Base-by-base conservation (phyloP, 163 green algal species). In the Trebouxiophyceae sp. region DNA sequence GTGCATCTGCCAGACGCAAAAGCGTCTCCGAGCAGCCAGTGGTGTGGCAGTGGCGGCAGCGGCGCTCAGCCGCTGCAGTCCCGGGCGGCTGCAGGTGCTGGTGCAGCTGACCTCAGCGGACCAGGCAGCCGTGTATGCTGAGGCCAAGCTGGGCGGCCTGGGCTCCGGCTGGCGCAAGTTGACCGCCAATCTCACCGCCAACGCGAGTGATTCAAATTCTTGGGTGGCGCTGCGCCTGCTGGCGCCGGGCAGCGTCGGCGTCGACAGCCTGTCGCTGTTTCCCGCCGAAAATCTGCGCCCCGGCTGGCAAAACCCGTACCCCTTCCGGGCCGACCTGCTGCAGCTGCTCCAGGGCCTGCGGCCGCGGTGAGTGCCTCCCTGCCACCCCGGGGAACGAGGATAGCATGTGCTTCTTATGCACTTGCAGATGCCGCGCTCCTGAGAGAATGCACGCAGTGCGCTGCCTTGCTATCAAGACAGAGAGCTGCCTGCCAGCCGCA, bases 261-360 rank as follows among this genome's bases (percentile, higher is more conserved):
- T 87, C 16, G 69, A 76, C 57, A 54, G 61, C 24, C 57, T 84
- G 29, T 81, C 71, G 8, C 61, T 87, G 33, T 74, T 79, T 26
- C 77, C 79, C 22, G 64, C 47, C 4, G 74, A 78, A n/a, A 86
- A 86, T 27, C 59, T 77, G 12, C 12, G 30, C 45, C 33, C 44
- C 0, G 74, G 68, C 2, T 34, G 26, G n/a, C 16, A 32, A 24
- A 82, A 77, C 66, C 62, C 69, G 33, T 84, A 63, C 66, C 81
- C 77, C 33, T 87, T 85, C 67, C 47, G 78, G 0, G 7, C 28
- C 1, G 79, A 83, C 58, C 62, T 86, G 32, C 67, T 83, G 46
- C 24, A 68, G 22, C 62, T 73, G 24, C 55, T 84, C 20, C 84
- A 78, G 56, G 73, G 62, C 0, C 67, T 87, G 20, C 46, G 75